These are phyloP conservation scores for Euphorbia corollata DNA, from an alignment of 441 rosid species.

Conservation along the genomic window DNA sequence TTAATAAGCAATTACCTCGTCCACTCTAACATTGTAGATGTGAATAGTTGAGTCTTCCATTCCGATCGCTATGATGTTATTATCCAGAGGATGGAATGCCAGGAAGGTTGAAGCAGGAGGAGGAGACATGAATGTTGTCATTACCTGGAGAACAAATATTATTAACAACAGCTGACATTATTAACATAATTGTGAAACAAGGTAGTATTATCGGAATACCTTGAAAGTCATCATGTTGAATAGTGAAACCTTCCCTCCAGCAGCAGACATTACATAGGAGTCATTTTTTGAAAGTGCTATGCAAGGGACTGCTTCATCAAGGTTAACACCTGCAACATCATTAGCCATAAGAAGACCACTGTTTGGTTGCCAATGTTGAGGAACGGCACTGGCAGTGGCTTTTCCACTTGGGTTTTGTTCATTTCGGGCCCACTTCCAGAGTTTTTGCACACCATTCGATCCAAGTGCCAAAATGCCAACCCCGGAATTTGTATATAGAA, in stretches of 20 bases:
- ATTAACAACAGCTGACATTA: not conserved
- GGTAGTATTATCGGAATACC: conserved; percentile 29
- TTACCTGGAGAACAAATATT: conserved; percentile 46
- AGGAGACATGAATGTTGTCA: conserved; percentile 85
- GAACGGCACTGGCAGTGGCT: conserved; percentile 73
- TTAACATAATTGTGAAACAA: not conserved
- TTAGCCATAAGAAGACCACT: conserved; percentile 90
- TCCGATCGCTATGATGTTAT: conserved; percentile 87
- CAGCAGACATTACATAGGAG: conserved; percentile 85
- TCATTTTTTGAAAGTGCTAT: conserved; percentile 88
- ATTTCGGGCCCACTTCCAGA: conserved; percentile 79
- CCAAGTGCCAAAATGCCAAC: conserved; percentile 83
- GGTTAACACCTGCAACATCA: conserved; percentile 66
- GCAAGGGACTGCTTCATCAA: conserved; percentile 82
- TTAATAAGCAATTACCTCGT: conserved; percentile 51
- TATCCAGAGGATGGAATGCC: conserved; percentile 89
- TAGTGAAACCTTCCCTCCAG: conserved; percentile 81
- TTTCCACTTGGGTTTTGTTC: conserved; percentile 79
- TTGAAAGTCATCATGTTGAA: conserved; percentile 89
- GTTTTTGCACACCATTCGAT: conserved; percentile 69
- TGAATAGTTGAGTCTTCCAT: conserved; percentile 92
- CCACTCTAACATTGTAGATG: conserved; percentile 79
- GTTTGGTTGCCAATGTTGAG: conserved; percentile 87
- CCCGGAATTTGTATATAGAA: conserved; percentile 79
- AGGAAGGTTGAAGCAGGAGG: conserved; percentile 85